A percentile compares a stretch with the other conserved stretches of the same genome.
Evolutionary conservation across 805 yeast genomes (phyloP).

Genomic region (Starmera dryadoides): DNA sequence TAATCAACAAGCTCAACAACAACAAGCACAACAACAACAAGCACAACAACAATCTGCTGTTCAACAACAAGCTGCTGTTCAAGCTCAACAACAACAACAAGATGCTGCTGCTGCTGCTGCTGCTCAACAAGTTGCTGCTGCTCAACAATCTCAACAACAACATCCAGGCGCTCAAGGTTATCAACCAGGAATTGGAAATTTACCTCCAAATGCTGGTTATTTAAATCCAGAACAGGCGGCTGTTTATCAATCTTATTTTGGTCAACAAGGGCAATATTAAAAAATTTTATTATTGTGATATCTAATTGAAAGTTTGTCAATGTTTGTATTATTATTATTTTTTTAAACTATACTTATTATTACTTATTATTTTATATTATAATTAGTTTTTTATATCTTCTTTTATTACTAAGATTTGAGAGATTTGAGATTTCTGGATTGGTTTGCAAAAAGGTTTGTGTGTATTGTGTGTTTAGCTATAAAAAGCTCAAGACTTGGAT

Average conservation of each 20-base stretch:
- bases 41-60: conserved; percentile 6
- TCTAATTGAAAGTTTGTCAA: too few relatives aligned
- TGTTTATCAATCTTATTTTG: conserved; percentile 59
- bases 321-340: too few relatives aligned
- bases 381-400: too few relatives aligned
- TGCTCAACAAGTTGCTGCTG: neutral
- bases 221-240: conserved; percentile 45
- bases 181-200: conserved; percentile 35
- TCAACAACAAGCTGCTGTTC: conserved; percentile 8
- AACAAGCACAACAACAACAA: conserved; percentile 10
- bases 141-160: conserved; percentile 3
- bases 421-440: too few relatives aligned
- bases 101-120: neutral
- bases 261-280: conserved; percentile 52
- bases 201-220: conserved; percentile 37
- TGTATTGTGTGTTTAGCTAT: too few relatives aligned
- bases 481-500: too few relatives aligned
- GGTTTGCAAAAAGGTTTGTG: too few relatives aligned
- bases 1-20: conserved; percentile 16
- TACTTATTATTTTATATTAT: too few relatives aligned
- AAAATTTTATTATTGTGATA: too few relatives aligned
- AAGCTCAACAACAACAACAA: conserved; percentile 7
- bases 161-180: conserved; percentile 25
- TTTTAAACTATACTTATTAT: too few relatives aligned
- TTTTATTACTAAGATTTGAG: too few relatives aligned